A percentile compares a stretch with the other conserved stretches of the same genome.
phyloP scores from a whole-genome alignment of 140 eudicot species.

The Stevia rebaudiana region DNA sequence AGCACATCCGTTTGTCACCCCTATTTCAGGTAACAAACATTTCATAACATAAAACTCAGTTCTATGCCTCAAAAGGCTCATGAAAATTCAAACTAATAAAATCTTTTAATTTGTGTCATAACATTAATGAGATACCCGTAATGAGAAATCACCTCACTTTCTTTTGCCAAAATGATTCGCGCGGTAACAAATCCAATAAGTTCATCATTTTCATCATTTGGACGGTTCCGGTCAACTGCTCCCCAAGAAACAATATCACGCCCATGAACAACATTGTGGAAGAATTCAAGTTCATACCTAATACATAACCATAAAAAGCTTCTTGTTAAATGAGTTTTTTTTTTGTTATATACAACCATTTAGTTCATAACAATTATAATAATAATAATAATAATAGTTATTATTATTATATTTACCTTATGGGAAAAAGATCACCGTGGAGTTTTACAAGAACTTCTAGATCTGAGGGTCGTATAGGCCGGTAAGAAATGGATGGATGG shows the following conservation, averaged over 20 bases:
- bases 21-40: neutral
- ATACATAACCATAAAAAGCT: conserved; percentile 18
- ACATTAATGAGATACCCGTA: conserved; percentile 12
- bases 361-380: neutral
- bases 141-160: conserved; percentile 78
- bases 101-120: neutral
- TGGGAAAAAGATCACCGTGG: conserved; percentile 83
- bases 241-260: conserved; percentile 94
- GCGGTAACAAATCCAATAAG: conserved; percentile 94
- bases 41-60: neutral
- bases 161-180: conserved; percentile 62
- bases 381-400: neutral
- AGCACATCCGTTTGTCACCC: neutral
- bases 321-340: neutral
- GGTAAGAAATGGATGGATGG: conserved; percentile 55
- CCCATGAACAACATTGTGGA: conserved; percentile 81
- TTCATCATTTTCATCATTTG: conserved; percentile 61
- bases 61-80: neutral
- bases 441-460: conserved; percentile 57
- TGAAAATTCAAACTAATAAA: neutral
- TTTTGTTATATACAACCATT: conserved; percentile 7
- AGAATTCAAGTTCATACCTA: conserved; percentile 87
- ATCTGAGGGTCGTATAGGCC: conserved; percentile 77
- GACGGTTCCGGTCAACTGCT: conserved; percentile 84
- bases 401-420: conserved; percentile 41